Base-by-base conservation (phyloP, 2,329 filamentous ascomycete genomes). In the Tolypocladium album region DNA sequence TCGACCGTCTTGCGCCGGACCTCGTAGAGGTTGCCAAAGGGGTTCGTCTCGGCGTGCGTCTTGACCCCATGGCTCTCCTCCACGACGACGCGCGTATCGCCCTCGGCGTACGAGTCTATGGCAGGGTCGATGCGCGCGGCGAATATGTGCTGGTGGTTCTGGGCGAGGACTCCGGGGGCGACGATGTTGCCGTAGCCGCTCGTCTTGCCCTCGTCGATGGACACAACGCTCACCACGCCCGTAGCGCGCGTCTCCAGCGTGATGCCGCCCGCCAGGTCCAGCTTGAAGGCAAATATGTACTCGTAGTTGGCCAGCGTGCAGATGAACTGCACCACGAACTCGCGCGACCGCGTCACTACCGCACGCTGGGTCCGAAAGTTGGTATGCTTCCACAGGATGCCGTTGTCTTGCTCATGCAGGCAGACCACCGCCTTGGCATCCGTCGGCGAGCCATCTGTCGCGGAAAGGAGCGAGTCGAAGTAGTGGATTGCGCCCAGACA, bases 71-170 rank as follows among this genome's bases (percentile, higher is more conserved):
- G 68, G 47, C 69, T 74, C 66, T 78, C 75, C 42, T 76, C 72
- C 11, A 75, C 68, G 0, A 75, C 70, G 7, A 86, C 71, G 0
- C 78, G 79, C 62, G 85, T 87, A 2, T 75, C 70, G 66, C 66
- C 80, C 65, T 27, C 78, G 74, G 63, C 62, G 61, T 65, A 75
- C 34, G 64, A 69, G 63, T 88, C 85, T 45, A 88, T 78, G 11
- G 82, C 82, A 0, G 86, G 85, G 64, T 90, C 86, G 56, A 89
- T 82, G 1, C 87, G 79, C 50, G 85, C 72, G 31, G 77, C 80
- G 68, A 90, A 89, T 52, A 89, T 78, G 71, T 90, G 87, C 68
- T 90, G 87, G 64, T 90, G 87, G 69, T 88, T 85, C 62, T 85
- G 84, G 0, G 87, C 87, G 1, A 89, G 73, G 0, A 86, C 82